Base-by-base conservation (phyloP, 1,284 basidiomycete genomes). In the Ceratobasidium sp. region DNA sequence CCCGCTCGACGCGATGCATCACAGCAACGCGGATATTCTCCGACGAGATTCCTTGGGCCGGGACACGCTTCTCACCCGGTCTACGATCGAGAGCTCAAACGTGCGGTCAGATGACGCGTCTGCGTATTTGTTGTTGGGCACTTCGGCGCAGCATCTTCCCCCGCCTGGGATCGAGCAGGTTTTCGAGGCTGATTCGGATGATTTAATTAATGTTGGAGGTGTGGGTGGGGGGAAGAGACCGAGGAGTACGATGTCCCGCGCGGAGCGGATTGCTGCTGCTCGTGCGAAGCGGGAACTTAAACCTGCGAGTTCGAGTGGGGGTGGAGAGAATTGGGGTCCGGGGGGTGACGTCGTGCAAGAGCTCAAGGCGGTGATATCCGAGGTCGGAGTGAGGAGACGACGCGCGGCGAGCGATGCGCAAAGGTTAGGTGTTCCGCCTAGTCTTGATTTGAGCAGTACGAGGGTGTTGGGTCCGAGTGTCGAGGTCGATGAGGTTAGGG, bases 321-420 rank as follows among this genome's bases (percentile, higher is more conserved):
- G 61, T 20, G 66, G 66, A 18, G 53, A 90, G 82, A 86, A 86
- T 72, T 93, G 92, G 91, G 93, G 92, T 0, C 93, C 93, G 12
- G 90, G 91, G 13, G 91, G 90, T 0, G 94, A 95, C 79, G 93
- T 95, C 49, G 93, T 95, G 9, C 91, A 93, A 82, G 94, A 95
- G 85, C 86, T 95, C 81, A 93, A 93, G 84, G 93, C 94, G 82
- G 93, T 95, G 18, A 95, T 95, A 42, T 94, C 92, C 91, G 92
- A 94, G 82, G 94, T 95, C 6, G 89, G 92, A 28, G 92, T 94
- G 85, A 87, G 88, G 83, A 86, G 91, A 82, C 85, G 92, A 80
- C 88, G 87, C 84, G 87, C 92, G 87, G 84, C 83, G 77, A 64
- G 42, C 33, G 42, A n/a, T 66, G 46, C 42, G 42, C 13, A n/a